Evolutionary conservation across 106 monocot genomes (phyloP).

Genomic region (Dendrobium officinale): DNA sequence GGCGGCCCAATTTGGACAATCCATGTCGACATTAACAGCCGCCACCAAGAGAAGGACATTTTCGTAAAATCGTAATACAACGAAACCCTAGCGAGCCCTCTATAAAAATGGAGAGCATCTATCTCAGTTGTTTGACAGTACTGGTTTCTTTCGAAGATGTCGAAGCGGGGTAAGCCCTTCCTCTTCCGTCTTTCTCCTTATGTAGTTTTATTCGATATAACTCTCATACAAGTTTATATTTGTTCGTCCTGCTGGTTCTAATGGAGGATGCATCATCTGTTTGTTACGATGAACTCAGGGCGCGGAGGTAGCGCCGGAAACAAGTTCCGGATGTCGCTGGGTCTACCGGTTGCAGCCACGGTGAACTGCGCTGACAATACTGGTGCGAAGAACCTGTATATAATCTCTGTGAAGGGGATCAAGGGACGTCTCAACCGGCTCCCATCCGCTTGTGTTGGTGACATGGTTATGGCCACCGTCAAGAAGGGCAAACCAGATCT

Average conservation of each 20-base stretch:
- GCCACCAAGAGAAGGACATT: neutral
- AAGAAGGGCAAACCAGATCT: constrained; percentile 30
- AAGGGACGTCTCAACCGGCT: constrained; percentile 23
- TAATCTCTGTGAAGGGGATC: constrained; percentile 28
- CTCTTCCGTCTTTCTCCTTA: neutral
- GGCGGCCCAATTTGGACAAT: neutral
- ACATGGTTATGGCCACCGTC: constrained; percentile 28
- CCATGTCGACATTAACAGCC: too few relatives aligned
- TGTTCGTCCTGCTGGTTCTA: neutral
- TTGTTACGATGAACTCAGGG: neutral
- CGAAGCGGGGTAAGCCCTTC: constrained; percentile 8
- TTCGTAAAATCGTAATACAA: neutral
- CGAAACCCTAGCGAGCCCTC: neutral
- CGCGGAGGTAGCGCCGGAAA: constrained; percentile 24
- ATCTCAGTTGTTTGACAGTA: neutral
- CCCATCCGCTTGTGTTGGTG: constrained; percentile 25
- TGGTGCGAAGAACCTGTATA: constrained; percentile 27
- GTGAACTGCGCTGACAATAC: constrained; percentile 30
- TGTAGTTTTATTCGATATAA: neutral
- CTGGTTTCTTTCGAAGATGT: neutral
- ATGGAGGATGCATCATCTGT: neutral
- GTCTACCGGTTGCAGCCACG: constrained; percentile 25
- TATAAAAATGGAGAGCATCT: neutral
- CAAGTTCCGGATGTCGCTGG: constrained; percentile 29
- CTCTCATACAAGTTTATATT: neutral